Conservation (phyloP, 805 yeast species). For the Groenewaldozyma tartarivorans region DNA sequence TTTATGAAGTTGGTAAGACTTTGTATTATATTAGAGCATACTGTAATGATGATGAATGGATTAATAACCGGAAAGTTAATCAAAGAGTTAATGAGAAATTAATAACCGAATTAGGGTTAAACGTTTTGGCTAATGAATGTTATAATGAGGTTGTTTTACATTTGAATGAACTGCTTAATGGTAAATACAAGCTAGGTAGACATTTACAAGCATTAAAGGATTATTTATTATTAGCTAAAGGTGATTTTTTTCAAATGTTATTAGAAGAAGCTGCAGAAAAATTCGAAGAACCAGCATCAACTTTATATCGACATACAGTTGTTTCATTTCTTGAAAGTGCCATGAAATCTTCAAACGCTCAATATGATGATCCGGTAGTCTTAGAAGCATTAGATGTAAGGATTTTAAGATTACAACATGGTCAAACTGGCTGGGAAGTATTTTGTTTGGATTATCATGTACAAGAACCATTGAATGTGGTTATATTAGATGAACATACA, state of each 20-base stretch:
- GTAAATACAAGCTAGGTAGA: constrained; percentile 38
- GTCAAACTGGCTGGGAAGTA: constrained; percentile 82
- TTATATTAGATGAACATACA: constrained; percentile 41
- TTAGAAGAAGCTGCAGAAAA: constrained; percentile 44
- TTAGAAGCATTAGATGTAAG: constrained; percentile 69
- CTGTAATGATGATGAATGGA: constrained; percentile 65
- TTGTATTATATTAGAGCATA: constrained; percentile 50
- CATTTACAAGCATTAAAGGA: constrained; percentile 58
- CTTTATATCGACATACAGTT: constrained; percentile 55
- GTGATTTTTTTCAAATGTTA: constrained; percentile 72
- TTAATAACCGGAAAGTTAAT: constrained; percentile 17
- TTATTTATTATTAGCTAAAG: constrained; percentile 59
- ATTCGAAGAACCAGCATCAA: constrained; percentile 52
- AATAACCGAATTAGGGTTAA: too few relatives aligned
- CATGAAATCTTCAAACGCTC: constrained; percentile 31
- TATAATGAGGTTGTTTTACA: constrained; percentile 43
- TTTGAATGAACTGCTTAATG: constrained; percentile 41
- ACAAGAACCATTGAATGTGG: constrained; percentile 41
- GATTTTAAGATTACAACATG: constrained; percentile 61
- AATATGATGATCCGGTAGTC: constrained; percentile 30
- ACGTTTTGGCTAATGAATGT: constrained; percentile 10
- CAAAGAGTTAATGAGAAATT: too few relatives aligned
- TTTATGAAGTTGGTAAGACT: constrained; percentile 54
- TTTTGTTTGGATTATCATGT: constrained; percentile 72
- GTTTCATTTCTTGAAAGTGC: constrained; percentile 59